Conservation (phyloP, 2,329 filamentous ascomycete species). For the Verticillium albo-atrum region DNA sequence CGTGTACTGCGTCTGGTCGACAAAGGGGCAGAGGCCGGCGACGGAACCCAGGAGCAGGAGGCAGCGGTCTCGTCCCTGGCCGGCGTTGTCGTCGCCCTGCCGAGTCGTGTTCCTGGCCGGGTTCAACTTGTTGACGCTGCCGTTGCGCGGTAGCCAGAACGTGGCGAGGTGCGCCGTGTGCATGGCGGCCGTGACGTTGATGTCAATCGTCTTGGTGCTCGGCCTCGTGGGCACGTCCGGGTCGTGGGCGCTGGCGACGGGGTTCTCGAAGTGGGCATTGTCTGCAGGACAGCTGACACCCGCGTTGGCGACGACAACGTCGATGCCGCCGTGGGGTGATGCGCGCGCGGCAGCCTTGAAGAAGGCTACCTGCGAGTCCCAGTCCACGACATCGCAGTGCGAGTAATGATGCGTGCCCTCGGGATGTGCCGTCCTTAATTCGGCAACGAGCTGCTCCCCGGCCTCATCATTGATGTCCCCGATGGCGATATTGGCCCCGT, state of each 20-base stretch:
- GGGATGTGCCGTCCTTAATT: conserved; percentile 36
- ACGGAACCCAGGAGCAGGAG: conserved; percentile 60
- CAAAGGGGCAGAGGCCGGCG: conserved; percentile 45
- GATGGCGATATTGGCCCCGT: conserved; percentile 57
- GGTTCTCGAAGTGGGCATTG: conserved; percentile 39
- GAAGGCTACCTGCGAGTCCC: conserved; percentile 58
- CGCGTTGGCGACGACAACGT: conserved; percentile 63
- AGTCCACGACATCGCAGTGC: conserved; percentile 61
- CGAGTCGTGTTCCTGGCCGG: not conserved
- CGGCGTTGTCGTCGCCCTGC: not conserved
- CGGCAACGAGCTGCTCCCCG: conserved; percentile 50
- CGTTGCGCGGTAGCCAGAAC: conserved; percentile 49
- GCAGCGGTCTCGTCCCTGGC: conserved; percentile 44
- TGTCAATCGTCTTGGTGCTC: conserved; percentile 48
- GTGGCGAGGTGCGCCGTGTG: conserved; percentile 63
- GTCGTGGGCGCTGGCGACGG: conserved; percentile 35
- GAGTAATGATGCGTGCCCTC: conserved; percentile 39
- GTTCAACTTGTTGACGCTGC: conserved; percentile 3
- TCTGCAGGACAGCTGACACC: conserved; percentile 43
- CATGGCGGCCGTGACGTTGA: conserved; percentile 60
- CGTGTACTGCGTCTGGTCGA: conserved; percentile 48
- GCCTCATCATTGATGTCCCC: conserved; percentile 55
- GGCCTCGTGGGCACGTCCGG: conserved; percentile 36
- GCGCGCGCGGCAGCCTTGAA: conserved; percentile 54
- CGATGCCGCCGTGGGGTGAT: conserved; percentile 51